Evolutionary conservation across 176 grass and related monocot species (phyloP), one percentile per base, ranked within the genome.

Genomic region (Oryza glumipatula): DNA sequence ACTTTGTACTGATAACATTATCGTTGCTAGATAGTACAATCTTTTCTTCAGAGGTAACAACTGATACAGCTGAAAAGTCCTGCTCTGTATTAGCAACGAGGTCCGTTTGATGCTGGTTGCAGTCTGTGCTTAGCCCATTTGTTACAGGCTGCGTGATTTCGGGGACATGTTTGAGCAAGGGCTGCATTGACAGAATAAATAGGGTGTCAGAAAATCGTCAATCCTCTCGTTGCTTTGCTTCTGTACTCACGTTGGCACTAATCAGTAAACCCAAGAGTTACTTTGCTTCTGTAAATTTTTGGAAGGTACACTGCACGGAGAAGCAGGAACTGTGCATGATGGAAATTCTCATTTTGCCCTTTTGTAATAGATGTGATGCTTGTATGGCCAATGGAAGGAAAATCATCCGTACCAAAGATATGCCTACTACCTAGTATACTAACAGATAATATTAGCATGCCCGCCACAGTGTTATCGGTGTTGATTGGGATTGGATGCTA

Each of bases 151-250:
- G 72, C 43, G 44, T 23, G 24, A n/a, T 30, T 48, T 51, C 74
- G 12, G 47, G 17, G 2, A 28, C 10, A 9, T 90, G 33, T 83
- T 90, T 83, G 38, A 90, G 88, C 69, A 90, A 86, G 12, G 84
- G 88, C 88, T 90, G 48, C 74, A 86, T 68, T 58, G 15, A 11
- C 61, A 90, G 13, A 63, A 78, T 5, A 26, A 61, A 47, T 0
- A 67, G 22, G 2, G 11, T 16, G 35, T 86, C 16, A 82, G 21
- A 72, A 76, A 66, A 73, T 1, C 11, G 44, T 3, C 9, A 16
- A 48, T 43, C 11, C 7, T 44, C 23, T 23, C 47, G 14, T 21
- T 71, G 16, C 2, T 32, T 32, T 32, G 30, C 30, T 32, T 32
- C 30, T 32, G 24, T 70, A 26, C 26, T 28, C 24, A 38, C 23